Conservation (phyloP, 345 rosid species). For the Diplotaxis tenuifolia region DNA sequence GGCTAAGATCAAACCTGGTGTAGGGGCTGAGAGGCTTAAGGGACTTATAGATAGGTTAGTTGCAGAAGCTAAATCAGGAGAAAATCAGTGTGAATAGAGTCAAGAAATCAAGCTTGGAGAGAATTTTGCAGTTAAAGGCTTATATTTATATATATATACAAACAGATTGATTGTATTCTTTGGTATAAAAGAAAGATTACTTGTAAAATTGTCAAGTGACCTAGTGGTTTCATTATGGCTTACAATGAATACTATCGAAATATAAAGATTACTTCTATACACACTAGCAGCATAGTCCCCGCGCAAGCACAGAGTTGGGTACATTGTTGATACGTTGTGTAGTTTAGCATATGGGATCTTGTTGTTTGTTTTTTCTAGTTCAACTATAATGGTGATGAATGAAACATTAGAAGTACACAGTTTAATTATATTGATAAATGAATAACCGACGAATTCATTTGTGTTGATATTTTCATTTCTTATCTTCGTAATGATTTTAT, state of each 20-base stretch:
- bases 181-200: not conserved
- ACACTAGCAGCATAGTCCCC: not conserved
- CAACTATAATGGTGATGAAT: too few relatives aligned
- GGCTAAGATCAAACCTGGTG: constrained; percentile 63
- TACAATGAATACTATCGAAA: not conserved
- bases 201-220: not conserved
- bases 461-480: too few relatives aligned
- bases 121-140: not conserved
- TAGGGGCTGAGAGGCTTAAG: constrained; percentile 67
- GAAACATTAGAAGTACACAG: too few relatives aligned
- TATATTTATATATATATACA: too few relatives aligned
- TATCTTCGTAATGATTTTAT: too few relatives aligned
- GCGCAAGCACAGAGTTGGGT: too few relatives aligned
- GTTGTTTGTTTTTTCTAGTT: too few relatives aligned
- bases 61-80: constrained; percentile 41
- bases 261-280: not conserved
- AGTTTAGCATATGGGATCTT: too few relatives aligned
- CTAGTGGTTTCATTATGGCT: not conserved
- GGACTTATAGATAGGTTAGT: constrained; percentile 57
- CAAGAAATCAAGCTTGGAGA: not conserved
- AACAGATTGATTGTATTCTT: not conserved
- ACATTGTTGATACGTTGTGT: too few relatives aligned
- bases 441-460: too few relatives aligned
- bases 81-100: not conserved
- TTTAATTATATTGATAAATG: too few relatives aligned